Conservation (phyloP, 2,329 filamentous ascomycete species). For the Curvularia eragrostidis region DNA sequence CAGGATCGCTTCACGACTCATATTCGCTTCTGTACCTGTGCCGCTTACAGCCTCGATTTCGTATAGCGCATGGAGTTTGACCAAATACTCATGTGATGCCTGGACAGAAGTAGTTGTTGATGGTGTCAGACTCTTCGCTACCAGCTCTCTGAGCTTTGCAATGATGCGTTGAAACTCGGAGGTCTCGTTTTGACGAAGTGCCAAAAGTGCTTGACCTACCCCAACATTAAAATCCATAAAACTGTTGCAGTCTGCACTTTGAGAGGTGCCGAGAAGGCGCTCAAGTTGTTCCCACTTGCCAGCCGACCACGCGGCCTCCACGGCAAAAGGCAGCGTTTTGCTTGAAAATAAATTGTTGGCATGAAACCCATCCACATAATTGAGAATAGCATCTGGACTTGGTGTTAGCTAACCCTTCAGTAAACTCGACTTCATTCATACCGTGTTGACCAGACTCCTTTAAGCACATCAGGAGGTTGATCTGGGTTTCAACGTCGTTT, state of each 20-base stretch:
- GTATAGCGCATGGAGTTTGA: conserved; percentile 84
- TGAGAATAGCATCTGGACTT: conserved; percentile 75
- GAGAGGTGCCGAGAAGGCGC: conserved; percentile 61
- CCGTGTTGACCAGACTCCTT: conserved; percentile 96
- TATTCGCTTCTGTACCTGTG: conserved; percentile 38
- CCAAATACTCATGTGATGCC: conserved; percentile 81
- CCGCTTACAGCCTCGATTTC: conserved; percentile 81
- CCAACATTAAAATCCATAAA: conserved; percentile 81
- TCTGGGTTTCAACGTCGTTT: conserved; percentile 76
- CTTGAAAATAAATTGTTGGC: conserved; percentile 35
- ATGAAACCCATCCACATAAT: conserved; percentile 81
- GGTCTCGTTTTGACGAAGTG: conserved; percentile 61
- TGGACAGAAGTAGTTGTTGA: conserved; percentile 82
- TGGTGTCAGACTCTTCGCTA: conserved; percentile 76
- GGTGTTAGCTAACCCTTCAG: conserved; percentile 26
- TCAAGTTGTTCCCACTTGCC: conserved; percentile 79
- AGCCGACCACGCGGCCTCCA: conserved; percentile 92
- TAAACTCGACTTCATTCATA: conserved; percentile 50
- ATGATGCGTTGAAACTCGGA: conserved; percentile 65
- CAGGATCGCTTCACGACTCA: conserved; percentile 51
- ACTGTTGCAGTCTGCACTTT: conserved; percentile 47
- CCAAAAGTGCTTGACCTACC: conserved; percentile 72
- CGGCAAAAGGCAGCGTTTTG: conserved; percentile 77
- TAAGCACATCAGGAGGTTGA: conserved; percentile 84
- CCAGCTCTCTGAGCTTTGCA: conserved; percentile 69